Conservation (phyloP, 2,329 filamentous ascomycete genomes). For the Lachnellula occidentalis region DNA sequence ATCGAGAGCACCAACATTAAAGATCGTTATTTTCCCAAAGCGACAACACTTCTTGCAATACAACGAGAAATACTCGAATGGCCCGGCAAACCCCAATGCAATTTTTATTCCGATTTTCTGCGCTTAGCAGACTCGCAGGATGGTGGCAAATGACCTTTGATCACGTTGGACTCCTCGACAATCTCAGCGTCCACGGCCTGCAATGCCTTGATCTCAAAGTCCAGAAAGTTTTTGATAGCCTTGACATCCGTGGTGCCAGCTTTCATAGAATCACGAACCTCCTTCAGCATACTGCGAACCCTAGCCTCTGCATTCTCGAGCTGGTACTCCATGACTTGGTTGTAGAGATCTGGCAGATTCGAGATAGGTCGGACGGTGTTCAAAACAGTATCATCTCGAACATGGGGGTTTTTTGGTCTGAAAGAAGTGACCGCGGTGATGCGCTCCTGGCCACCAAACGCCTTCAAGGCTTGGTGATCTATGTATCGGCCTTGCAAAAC, state of each 20-base stretch:
- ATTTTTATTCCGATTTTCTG: constrained; percentile 14
- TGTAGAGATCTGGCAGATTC: constrained; percentile 34
- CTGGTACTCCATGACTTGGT: constrained; percentile 35
- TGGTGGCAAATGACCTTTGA: constrained; percentile 26
- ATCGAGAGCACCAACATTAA: neutral
- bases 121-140: constrained; percentile 25
- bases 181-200: constrained; percentile 30
- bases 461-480: constrained; percentile 38
- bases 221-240: constrained; percentile 33
- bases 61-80: neutral
- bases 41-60: neutral
- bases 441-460: constrained; percentile 38
- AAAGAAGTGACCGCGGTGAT: constrained; percentile 44
- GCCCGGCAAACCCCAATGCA: neutral
- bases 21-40: neutral
- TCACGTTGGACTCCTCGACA: constrained; percentile 28
- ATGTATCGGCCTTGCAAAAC: constrained; percentile 43
- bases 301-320: constrained; percentile 35
- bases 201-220: constrained; percentile 31
- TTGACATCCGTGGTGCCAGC: constrained; percentile 31
- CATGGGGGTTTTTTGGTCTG: constrained; percentile 35
- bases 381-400: constrained; percentile 37
- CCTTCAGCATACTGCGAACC: constrained; percentile 32
- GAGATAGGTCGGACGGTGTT: constrained; percentile 34
- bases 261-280: constrained; percentile 32